Conservation (phyloP, 2,329 filamentous ascomycete species). For the Pseudogymnoascus destructans region DNA sequence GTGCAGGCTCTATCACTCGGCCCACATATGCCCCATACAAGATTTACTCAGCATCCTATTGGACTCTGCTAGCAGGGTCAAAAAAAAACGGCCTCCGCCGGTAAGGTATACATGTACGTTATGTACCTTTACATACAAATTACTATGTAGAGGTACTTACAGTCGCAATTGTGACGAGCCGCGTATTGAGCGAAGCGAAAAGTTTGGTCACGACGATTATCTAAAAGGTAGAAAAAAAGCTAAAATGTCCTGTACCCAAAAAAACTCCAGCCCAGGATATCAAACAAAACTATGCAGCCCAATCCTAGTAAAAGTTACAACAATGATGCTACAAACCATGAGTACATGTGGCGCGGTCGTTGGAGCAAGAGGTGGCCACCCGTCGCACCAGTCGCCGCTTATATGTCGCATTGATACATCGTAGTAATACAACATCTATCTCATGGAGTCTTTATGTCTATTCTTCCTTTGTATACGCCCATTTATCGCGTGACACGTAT, state of each 20-base stretch:
- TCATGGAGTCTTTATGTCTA: not conserved
- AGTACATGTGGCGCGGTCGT: not conserved
- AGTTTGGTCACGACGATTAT: no score
- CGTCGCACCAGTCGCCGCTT: not conserved
- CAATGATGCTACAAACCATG: not conserved
- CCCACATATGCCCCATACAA: no score
- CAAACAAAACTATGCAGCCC: constrained; percentile 4
- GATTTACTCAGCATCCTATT: no score
- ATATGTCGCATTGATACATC: not conserved
- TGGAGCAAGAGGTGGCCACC: not conserved
- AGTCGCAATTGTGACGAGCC: no score
- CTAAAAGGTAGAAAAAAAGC: not conserved
- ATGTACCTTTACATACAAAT: no score
- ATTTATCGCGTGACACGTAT: not conserved
- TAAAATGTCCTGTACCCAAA: constrained; percentile 1
- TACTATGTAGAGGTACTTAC: no score
- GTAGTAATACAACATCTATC: not conserved
- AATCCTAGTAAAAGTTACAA: not conserved
- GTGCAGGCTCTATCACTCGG: no score
- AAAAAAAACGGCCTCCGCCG: no score
- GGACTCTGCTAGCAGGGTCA: no score
- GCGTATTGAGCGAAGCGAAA: no score
- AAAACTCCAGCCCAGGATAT: constrained; percentile 6
- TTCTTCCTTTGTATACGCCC: not conserved
- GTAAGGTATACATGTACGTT: no score